Conservation (phyloP, 352 stramenopile genomes). For the Pythium rishiriense region DNA sequence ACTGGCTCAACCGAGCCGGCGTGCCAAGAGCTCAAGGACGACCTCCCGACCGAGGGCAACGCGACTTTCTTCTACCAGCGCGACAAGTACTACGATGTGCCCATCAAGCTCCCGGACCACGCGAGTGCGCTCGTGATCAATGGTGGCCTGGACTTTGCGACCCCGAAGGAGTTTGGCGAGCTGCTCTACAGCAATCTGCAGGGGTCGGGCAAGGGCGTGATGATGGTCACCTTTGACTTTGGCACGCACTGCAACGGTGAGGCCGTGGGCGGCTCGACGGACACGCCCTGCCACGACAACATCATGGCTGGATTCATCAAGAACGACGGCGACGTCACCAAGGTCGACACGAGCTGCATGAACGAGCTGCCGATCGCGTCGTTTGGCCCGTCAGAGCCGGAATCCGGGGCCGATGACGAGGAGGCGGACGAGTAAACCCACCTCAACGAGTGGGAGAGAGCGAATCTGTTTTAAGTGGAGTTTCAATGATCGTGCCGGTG, state of each 20-base stretch:
- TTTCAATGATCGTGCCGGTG: neutral
- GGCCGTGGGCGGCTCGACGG: neutral
- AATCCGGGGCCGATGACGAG: too few relatives aligned
- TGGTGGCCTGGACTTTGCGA: constrained; percentile 30
- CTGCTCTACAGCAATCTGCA: constrained; percentile 26
- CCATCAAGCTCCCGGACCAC: constrained; percentile 14
- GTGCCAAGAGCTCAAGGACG: constrained; percentile 14
- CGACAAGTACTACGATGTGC: constrained; percentile 16
- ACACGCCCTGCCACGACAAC: constrained; percentile 20
- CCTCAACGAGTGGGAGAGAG: neutral
- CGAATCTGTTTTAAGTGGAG: neutral
- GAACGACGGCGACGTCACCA: constrained; percentile 20
- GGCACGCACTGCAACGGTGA: constrained; percentile 25
- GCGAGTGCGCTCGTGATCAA: constrained; percentile 28
- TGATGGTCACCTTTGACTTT: constrained; percentile 33
- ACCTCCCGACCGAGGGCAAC: neutral
- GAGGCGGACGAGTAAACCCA: neutral
- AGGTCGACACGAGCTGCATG: constrained; percentile 25
- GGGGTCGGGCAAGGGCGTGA: constrained; percentile 16
- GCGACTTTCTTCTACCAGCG: constrained; percentile 28
- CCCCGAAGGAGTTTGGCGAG: constrained; percentile 27
- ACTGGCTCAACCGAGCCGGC: constrained; percentile 11
- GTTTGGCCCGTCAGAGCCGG: neutral
- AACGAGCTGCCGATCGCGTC: neutral
- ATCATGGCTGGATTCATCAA: constrained; percentile 28